These are phyloP conservation scores for Sungouiozyma ichnusensis DNA, from an alignment of 805 yeast species.

Conservation along the genomic window DNA sequence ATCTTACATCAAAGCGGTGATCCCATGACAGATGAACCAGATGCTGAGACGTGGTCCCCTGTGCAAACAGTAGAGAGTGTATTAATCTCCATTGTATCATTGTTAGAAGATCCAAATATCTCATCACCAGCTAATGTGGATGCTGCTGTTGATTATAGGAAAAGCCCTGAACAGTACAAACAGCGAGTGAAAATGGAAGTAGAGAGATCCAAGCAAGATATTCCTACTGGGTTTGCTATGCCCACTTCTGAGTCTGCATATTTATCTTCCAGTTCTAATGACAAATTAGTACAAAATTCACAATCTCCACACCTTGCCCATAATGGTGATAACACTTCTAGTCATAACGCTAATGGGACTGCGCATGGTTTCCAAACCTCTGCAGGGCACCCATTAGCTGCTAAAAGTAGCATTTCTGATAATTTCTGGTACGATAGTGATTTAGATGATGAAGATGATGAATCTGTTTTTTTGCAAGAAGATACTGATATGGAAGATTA, in stretches of 20 bases:
- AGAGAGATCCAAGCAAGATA: slow-evolving; percentile 70
- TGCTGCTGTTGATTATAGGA: slow-evolving; percentile 85
- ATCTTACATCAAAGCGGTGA: slow-evolving; percentile 89
- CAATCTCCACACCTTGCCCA: slow-evolving; percentile 7
- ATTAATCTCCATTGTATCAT: slow-evolving; percentile 77
- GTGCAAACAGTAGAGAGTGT: slow-evolving; percentile 90
- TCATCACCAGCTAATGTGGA: slow-evolving; percentile 93
- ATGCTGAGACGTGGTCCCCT: slow-evolving; percentile 89
- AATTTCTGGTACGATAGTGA: slow-evolving; percentile 1
- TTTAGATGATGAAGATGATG: background rate
- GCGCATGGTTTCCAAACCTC: background rate
- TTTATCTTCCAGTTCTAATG: slow-evolving; percentile 22
- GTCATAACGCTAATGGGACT: background rate
- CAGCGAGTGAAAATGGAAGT: slow-evolving; percentile 72
- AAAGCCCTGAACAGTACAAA: slow-evolving; percentile 65
- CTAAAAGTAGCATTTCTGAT: background rate
- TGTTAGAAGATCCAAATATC: slow-evolving; percentile 88
- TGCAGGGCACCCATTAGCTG: background rate
- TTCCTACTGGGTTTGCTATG: slow-evolving; percentile 77
- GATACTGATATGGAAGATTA: slow-evolving; percentile 45
- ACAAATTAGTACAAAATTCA: slow-evolving; percentile 1
- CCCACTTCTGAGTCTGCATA: slow-evolving; percentile 55
- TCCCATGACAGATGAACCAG: slow-evolving; percentile 82
- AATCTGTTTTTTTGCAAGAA: slow-evolving; percentile 31
- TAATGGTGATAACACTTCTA: background rate